Base-by-base conservation (phyloP, 2,329 filamentous ascomycete species). In the Sporothrix pseudoabietina region DNA sequence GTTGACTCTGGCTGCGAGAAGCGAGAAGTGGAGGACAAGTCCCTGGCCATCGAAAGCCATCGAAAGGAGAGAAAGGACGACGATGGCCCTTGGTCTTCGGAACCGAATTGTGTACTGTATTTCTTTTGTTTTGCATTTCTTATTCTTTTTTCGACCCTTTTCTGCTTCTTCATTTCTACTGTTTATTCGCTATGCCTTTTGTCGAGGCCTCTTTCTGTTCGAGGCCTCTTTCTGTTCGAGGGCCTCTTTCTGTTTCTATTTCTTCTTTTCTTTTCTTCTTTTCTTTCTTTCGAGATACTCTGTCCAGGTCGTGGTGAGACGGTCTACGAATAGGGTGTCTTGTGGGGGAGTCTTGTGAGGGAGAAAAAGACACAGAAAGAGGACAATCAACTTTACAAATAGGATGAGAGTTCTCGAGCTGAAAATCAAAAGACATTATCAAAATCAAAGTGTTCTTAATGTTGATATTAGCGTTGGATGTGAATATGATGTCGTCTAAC, bases 241-340 rank as follows among this genome's bases (percentile, higher is more conserved):
- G 44, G 55, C 16, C 19, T 55, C 4, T 26, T 35, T 4, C 52
- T 19, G 19, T 44, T 26, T n/a, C 19, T 47, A 32, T 63, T n/a
- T 22, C 22, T 49, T 59, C 4, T 49, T 22, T 72, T 39, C 49
- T 57, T 71, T 55, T 35, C 52, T 49, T 30, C 30, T 39, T 47
- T 3, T 26, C 14, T 55, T 55, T 16, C 32, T 35, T 19, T 22
- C 30, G 3, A 22, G 44, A 22, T 16, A 10, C 19, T 9, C 16
- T 12, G 69, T 32, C 57, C 44, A 69, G 73, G 73, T 26, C 70
- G 73, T 74, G 73, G 73, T 74, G 73, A 74, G 73, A 74, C 73
- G 73, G 70, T 74, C 73, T 69, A 47, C 61, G 39, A 22, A 47
- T n/a, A 22, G 35, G 68, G 68, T 16, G 68, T 41, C 19, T 66